Evolutionary conservation across 164 flowering plant species (phyloP), one percentile per base, ranked within the genome.

Genomic region (Kingdonia uniflora): DNA sequence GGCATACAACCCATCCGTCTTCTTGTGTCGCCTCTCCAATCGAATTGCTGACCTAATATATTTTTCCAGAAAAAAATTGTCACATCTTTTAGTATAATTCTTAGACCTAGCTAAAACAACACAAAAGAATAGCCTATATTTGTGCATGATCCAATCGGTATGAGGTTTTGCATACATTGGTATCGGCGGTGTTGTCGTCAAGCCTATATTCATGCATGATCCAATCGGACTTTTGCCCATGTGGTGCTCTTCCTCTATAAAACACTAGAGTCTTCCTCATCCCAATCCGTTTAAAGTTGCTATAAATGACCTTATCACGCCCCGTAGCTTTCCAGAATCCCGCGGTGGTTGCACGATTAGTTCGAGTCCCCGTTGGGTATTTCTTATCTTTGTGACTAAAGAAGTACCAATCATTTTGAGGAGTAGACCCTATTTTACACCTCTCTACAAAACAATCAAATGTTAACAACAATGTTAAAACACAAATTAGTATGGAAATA

Each of bases 311-410:
- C 77, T 89, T 89, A 53, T 89, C 97, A 0, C 95, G 81, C n/a
- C 97, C 97, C 0, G 97, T 89, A 21, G 97, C 97, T 59, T 89
- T 89, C 97, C 97, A 89, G 50, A 89, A 89, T 1, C 97, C 97
- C 13, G 92, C 92, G 0, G 86, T 77, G 0, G 97, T 89, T 1
- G 97, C 97, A 0, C 97, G 84, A 47, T 89, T 89, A 0, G 95
- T 86, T 41, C 97, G 64, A 2, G 88, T 89, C 14, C 95, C 97
- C 0, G 92, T 81, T 0, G 95, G 95, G 56, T 89, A 89, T 42
- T 88, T 88, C 76, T 85, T 89, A 65, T 85, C 95, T 60, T 89
- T 89, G 78, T 89, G 97, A 49, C 97, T 89, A 63, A 89, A 89
- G 65, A 85, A 85, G 72, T 89, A 89, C 97, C 97, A 89, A 52